phyloP scores from a whole-genome alignment of 495 filamentous ascomycete genomes.

The Xylaria sp. region DNA sequence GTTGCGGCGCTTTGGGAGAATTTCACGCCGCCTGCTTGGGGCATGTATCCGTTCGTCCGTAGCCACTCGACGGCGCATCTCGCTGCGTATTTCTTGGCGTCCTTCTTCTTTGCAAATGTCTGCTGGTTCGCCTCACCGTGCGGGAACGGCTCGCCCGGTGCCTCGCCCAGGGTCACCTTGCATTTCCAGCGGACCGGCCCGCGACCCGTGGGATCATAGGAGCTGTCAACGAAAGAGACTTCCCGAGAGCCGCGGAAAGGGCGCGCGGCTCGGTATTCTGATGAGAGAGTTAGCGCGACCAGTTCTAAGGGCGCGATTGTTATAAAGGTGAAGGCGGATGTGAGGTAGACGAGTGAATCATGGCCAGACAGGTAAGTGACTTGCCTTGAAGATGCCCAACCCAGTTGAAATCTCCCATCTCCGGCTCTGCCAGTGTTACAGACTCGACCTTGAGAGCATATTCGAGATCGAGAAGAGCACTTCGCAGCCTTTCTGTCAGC shows the following conservation, averaged over 20 bases:
- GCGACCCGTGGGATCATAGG: constrained; percentile 22
- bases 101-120: constrained; percentile 48
- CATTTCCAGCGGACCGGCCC: constrained; percentile 33
- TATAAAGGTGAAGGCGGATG: background rate
- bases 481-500: constrained; percentile 41
- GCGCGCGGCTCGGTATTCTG: constrained; percentile 34
- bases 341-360: too few relatives aligned
- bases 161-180: constrained; percentile 26
- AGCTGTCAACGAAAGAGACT: constrained; percentile 18
- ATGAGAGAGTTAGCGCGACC: constrained; percentile 12
- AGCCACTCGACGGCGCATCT: constrained; percentile 52
- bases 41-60: constrained; percentile 36
- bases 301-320: background rate
- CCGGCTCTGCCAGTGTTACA: constrained; percentile 33
- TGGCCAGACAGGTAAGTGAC: constrained; percentile 12
- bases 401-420: constrained; percentile 45
- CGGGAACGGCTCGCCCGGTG: constrained; percentile 38
- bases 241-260: constrained; percentile 25
- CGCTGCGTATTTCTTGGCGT: constrained; percentile 54
- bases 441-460: constrained; percentile 29
- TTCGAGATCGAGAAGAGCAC: constrained; percentile 42
- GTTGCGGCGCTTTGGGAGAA: constrained; percentile 25
- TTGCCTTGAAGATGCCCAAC: constrained; percentile 46
- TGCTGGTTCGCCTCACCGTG: constrained; percentile 33
- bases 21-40: constrained; percentile 25